Evolutionary conservation across 2,329 filamentous ascomycete species (phyloP), one percentile per base, ranked within the genome.

Genomic region (Apiospora pterosperma): DNA sequence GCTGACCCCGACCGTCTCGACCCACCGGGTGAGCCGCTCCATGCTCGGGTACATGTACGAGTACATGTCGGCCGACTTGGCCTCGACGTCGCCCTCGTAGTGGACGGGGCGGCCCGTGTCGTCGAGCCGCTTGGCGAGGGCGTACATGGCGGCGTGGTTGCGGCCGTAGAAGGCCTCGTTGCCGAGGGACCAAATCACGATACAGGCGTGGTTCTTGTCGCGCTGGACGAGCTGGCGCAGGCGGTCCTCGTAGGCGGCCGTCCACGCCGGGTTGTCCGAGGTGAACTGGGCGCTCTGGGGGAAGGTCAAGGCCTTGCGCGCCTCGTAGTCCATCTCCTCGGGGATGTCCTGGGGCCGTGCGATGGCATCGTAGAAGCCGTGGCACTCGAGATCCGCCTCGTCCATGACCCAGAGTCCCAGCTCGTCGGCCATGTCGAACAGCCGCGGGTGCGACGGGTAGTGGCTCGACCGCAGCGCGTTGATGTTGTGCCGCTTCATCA

Each of bases 151-250:
- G 58, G 80, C 81, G 70, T 90, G 88, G 71, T 92, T 92, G 10
- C 80, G 78, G 0, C 90, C 90, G 70, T 90, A 92, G 72, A 91
- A 92, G 0, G 89, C 85, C 72, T 92, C 90, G 70, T 92, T 92
- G 0, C 90, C 90, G 0, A 92, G 79, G 59, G 87, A 90, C 90
- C 90, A 92, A 48, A 92, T 85, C 60, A 92, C 87, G 61, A 92
- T 81, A n/a, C 83, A 88, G 0, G 90, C 75, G 68, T 92, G 88
- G 65, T 92, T 89, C 76, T 91, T 91, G 74, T 92, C 89, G 19
- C 90, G 82, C 69, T 88, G 82, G 0, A 92, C 81, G 63, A 92
- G 76, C 63, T 90, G 86, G 36, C 80, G 76, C 64, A 88, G 87
- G 3, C 90, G 85, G 73, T 92, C 90, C 1, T 92, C 71, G 67